These are phyloP conservation scores for Thraustotheca clavata DNA, from an alignment of 352 stramenopile genomes.

Conservation along the genomic window DNA sequence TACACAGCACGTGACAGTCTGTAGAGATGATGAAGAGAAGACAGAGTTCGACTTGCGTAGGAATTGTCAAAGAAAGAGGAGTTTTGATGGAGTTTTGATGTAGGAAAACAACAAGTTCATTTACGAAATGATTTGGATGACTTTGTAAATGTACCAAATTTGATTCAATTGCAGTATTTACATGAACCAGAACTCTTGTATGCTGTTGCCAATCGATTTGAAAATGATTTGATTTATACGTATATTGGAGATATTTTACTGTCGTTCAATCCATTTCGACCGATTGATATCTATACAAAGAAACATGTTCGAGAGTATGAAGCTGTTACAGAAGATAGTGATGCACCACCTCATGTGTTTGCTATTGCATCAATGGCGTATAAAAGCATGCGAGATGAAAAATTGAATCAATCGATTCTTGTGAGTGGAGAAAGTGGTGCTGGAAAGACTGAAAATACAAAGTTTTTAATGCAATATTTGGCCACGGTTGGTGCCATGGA, in stretches of 20 bases:
- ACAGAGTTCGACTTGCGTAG: constrained; percentile 28
- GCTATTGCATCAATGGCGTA: constrained; percentile 85
- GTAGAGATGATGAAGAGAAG: constrained; percentile 22
- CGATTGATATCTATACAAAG: constrained; percentile 55
- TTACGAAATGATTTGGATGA: constrained; percentile 56
- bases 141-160: constrained; percentile 45
- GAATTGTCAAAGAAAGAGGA: not conserved
- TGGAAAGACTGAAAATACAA: constrained; percentile 95
- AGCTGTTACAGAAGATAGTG: constrained; percentile 30
- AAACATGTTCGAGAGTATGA: constrained; percentile 61
- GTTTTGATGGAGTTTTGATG: constrained; percentile 24
- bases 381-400: constrained; percentile 41
- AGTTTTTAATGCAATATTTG: constrained; percentile 95
- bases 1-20: not conserved
- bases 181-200: constrained; percentile 78
- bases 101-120: constrained; percentile 32
- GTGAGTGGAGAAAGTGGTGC: constrained; percentile 90
- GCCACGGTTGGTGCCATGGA: constrained; percentile 61
- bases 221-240: constrained; percentile 75
- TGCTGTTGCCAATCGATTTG: constrained; percentile 67
- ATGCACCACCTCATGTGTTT: constrained; percentile 80
- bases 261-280: constrained; percentile 76
- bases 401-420: constrained; percentile 88
- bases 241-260: constrained; percentile 82
- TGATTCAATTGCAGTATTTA: constrained; percentile 73